Evolutionary conservation across 2,329 filamentous ascomycete species (phyloP).

Genomic region (Elsinoe perseae): DNA sequence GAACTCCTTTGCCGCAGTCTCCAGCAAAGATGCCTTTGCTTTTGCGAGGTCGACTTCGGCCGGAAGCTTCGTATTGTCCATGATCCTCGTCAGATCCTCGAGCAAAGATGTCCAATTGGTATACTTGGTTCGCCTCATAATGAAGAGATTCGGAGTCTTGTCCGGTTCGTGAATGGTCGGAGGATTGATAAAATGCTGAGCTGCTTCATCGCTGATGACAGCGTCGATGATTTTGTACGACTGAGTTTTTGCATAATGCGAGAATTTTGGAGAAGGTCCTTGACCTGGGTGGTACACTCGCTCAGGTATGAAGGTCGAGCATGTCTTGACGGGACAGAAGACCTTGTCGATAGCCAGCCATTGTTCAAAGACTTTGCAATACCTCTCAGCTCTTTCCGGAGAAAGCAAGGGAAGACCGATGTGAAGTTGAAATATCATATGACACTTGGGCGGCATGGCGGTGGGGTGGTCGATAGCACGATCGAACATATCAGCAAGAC

Average conservation of each 20-base stretch:
- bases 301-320: constrained; percentile 42
- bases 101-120: neutral
- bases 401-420: constrained; percentile 32
- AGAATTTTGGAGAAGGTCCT: neutral
- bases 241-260: neutral
- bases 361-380: constrained; percentile 41
- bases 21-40: neutral
- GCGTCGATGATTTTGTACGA: constrained; percentile 4
- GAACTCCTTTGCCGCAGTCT: constrained; percentile 1
- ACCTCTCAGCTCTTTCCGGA: constrained; percentile 31
- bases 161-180: neutral
- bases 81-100: constrained; percentile 10
- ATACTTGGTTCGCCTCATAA: neutral
- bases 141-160: neutral
- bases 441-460: constrained; percentile 43
- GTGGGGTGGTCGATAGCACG: constrained; percentile 33
- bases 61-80: neutral
- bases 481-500: constrained; percentile 37
- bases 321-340: constrained; percentile 43
- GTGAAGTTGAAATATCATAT: constrained; percentile 37
- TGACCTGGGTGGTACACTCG: constrained; percentile 20
- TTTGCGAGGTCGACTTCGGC: neutral
- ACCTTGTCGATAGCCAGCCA: constrained; percentile 39
- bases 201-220: neutral
- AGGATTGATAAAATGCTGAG: neutral